These are phyloP conservation scores for Annona cherimola DNA, from an alignment of 164 flowering plant genomes.

Conservation along the genomic window DNA sequence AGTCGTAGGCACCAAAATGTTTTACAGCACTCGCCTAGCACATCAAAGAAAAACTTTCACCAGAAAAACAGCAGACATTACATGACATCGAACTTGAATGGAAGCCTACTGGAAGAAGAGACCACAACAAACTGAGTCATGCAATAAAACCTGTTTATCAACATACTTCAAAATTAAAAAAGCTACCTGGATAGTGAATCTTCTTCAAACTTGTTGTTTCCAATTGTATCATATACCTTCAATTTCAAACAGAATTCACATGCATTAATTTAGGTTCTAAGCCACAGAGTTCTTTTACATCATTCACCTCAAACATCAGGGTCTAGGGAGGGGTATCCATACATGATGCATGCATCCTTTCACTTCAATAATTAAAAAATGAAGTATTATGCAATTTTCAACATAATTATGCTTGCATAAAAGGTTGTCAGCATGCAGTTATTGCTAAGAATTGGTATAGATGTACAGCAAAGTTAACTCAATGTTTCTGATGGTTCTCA, in stretches of 20 bases:
- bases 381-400: not conserved
- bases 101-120: not conserved
- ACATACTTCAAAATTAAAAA: not conserved
- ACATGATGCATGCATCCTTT: too few species aligned
- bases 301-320: too few species aligned
- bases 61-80: not conserved
- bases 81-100: not conserved
- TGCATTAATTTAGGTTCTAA: not conserved
- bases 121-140: not conserved
- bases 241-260: slow-evolving; percentile 14
- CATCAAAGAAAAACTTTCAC: not conserved
- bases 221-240: slow-evolving; percentile 88
- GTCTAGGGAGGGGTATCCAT: too few species aligned
- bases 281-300: not conserved
- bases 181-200: slow-evolving; percentile 52
- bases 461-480: not conserved
- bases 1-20: not conserved
- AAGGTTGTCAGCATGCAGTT: not conserved
- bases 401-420: not conserved
- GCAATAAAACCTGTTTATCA: not conserved
- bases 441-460: not conserved
- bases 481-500: not conserved
- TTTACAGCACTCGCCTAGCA: not conserved
- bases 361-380: not conserved
- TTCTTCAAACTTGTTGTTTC: slow-evolving; percentile 61